A percentile compares a stretch with the other conserved stretches of the same genome.
phyloP scores from a whole-genome alignment of 2,329 filamentous ascomycete genomes.

The Grosmannia clavigera region DNA sequence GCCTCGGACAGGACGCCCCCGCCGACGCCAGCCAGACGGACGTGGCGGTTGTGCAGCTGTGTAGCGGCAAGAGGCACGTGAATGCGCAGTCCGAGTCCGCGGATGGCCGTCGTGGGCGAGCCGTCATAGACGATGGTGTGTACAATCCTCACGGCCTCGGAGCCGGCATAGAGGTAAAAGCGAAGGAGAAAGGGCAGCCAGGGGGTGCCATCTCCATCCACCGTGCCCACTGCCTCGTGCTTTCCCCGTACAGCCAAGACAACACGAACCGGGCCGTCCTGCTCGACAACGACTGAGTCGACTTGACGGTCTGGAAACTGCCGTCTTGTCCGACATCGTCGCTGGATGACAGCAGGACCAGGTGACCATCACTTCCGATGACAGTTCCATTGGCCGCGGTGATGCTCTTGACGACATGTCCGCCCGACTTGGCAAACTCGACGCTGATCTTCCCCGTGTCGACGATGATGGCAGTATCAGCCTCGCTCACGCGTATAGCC shows the following conservation, averaged over 20 bases:
- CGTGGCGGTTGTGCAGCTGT: slow-evolving; percentile 44
- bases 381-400: slow-evolving; percentile 26
- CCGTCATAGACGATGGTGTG: slow-evolving; percentile 46
- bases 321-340: too few species aligned
- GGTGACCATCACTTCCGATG: slow-evolving; percentile 32
- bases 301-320: slow-evolving; percentile 23
- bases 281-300: slow-evolving; percentile 34
- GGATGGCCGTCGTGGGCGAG: slow-evolving; percentile 22
- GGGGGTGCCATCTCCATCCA: slow-evolving; percentile 16
- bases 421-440: slow-evolving; percentile 30
- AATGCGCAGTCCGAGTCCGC: slow-evolving; percentile 40
- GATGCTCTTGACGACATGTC: slow-evolving; percentile 25
- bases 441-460: slow-evolving; percentile 29
- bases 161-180: slow-evolving; percentile 47
- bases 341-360: slow-evolving; percentile 27
- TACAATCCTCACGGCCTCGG: slow-evolving; percentile 39
- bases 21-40: slow-evolving; percentile 41
- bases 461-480: slow-evolving; percentile 26
- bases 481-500: slow-evolving; percentile 1
- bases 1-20: slow-evolving; percentile 45
- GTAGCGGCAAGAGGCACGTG: slow-evolving; percentile 39
- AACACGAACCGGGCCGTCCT: slow-evolving; percentile 11
- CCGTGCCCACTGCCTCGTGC: slow-evolving; percentile 18
- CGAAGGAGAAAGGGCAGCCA: slow-evolving; percentile 41
- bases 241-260: neutral